phyloP scores from a whole-genome alignment of 73 alveolate species.

The Symbiodinium pilosum region DNA sequence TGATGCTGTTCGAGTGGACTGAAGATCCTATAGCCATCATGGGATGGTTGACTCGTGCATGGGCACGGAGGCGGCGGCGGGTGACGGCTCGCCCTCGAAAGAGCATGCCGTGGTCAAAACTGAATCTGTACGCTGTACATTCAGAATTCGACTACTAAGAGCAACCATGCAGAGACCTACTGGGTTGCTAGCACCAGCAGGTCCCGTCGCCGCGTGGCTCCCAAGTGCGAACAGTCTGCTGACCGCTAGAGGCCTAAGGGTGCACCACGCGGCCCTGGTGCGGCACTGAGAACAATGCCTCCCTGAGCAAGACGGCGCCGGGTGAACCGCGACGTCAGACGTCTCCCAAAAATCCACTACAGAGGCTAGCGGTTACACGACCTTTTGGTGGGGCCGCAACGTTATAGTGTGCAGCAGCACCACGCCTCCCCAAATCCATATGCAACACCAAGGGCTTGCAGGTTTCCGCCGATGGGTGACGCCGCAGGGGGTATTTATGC shows the following conservation, averaged over 20 bases:
- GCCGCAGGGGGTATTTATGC: constrained; percentile 5
- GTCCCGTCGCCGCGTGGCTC: constrained; percentile 5
- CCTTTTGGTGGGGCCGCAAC: neutral
- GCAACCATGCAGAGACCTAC: neutral
- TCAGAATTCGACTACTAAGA: neutral
- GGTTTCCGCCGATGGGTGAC: neutral
- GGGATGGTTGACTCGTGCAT: too few species aligned
- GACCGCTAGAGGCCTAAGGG: constrained; percentile 2
- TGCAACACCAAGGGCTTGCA: neutral
- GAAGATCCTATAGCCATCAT: too few species aligned
- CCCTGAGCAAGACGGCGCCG: neutral
- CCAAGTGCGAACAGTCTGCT: neutral
- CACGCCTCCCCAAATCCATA: neutral
- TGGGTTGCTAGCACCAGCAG: constrained; percentile 19
- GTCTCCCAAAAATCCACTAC: neutral
- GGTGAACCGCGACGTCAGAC: neutral
- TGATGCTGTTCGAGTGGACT: neutral
- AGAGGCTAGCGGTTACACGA: neutral
- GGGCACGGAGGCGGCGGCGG: too few species aligned
- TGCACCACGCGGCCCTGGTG: neutral
- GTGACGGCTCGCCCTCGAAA: neutral
- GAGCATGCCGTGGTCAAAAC: neutral
- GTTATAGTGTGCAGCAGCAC: neutral
- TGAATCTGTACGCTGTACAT: neutral
- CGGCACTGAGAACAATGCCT: neutral